Evolutionary conservation across 2,329 filamentous ascomycete genomes (phyloP).

Genomic region (Colletotrichum melonis): DNA sequence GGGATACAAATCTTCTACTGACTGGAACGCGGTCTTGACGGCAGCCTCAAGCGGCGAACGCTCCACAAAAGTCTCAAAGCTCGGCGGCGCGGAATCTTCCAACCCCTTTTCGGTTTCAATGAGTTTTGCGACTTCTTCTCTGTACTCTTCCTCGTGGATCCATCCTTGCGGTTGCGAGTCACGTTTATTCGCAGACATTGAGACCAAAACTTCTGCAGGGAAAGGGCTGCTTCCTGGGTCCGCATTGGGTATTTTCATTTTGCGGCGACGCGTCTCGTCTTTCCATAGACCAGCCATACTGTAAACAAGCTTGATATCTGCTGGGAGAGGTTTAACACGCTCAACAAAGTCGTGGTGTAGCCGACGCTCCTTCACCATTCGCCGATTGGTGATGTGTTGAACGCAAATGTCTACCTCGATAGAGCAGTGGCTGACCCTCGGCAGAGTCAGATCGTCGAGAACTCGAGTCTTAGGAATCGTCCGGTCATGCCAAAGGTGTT

Average conservation of each 20-base stretch:
- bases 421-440: slow-evolving; percentile 86
- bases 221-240: slow-evolving; percentile 80
- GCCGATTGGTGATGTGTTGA: slow-evolving; percentile 87
- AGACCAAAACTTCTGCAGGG: slow-evolving; percentile 81
- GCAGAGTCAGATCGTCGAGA: slow-evolving; percentile 72
- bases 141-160: slow-evolving; percentile 92
- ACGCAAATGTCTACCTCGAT: slow-evolving; percentile 92
- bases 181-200: slow-evolving; percentile 87
- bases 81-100: slow-evolving; percentile 54
- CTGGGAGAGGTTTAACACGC: slow-evolving; percentile 68
- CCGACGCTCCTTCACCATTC: slow-evolving; percentile 77
- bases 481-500: slow-evolving; percentile 83
- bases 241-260: slow-evolving; percentile 73
- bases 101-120: slow-evolving; percentile 71
- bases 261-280: slow-evolving; percentile 85
- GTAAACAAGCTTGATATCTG: slow-evolving; percentile 84
- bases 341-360: slow-evolving; percentile 92
- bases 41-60: slow-evolving; percentile 62
- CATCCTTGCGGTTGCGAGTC: slow-evolving; percentile 81
- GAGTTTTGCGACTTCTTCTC: slow-evolving; percentile 71
- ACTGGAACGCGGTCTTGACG: slow-evolving; percentile 83
- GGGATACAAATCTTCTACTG: slow-evolving; percentile 88
- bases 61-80: slow-evolving; percentile 76
- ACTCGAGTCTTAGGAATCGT: slow-evolving; percentile 72
- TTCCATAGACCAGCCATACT: slow-evolving; percentile 96